Evolutionary conservation across 352 stramenopile genomes (phyloP), one percentile per base, ranked within the genome.

Genomic region (Thalassiosira hispida): DNA sequence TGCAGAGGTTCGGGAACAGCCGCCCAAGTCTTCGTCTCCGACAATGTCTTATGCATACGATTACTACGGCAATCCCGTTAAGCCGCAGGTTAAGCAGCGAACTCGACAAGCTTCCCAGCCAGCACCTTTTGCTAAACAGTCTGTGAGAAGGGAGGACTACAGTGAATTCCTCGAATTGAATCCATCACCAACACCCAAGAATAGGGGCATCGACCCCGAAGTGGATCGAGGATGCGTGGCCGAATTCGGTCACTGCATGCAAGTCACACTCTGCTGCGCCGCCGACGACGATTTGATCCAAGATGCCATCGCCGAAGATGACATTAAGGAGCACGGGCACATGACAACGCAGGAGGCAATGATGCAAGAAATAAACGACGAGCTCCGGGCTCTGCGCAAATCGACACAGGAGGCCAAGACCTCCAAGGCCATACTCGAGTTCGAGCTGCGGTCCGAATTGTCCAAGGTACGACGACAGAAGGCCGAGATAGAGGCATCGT

Each of bases 371-470:
- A n/a, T 59, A 14, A 59, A n/a, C 7, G 49, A 35, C 2, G 49
- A 59, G 31, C 25, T 59, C 49, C 25, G 7, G 5, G 49, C n/a
- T 18, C 29, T 64, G 40, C 33, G 16, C 55, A 42, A 42, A 64
- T 31, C 31, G 0, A 20, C 20, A 5, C 14, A 31, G 40, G 53
- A 52, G 25, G 52, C 20, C 29, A 40, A 53, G 61, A 27, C 29
- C 33, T 14, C 23, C 2, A 61, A 68, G 11, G 12, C 23, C 11
- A 27, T 55, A 27, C 20, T 70, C 16, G 46, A 77, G 47, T 20
- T 33, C 23, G 60, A 70, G 40, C 47, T 77, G 9, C 51, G 52
- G 38, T 25, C 25, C 18, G 57, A 77, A 27, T 47, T 77, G 18
- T 6, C 62, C 20, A 31, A 53, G 31, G 46, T 77, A 33, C 57